phyloP scores from a whole-genome alignment of 2,329 filamentous ascomycete species.

The Alternaria atra region DNA sequence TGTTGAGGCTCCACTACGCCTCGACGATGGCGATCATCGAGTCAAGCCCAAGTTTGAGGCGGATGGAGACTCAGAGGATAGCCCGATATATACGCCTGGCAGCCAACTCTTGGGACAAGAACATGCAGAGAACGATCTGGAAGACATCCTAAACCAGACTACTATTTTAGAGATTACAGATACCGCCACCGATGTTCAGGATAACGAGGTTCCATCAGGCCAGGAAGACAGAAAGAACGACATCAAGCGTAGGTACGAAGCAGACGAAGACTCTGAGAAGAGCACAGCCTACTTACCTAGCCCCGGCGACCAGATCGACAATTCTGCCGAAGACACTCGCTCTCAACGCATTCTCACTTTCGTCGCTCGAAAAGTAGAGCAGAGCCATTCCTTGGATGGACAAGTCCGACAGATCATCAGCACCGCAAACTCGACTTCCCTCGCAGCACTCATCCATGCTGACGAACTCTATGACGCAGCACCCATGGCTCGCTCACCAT shows the following conservation, averaged over 20 bases:
- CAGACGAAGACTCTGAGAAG: neutral
- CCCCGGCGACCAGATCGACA: neutral
- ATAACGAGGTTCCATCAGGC: neutral
- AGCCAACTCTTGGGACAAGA: neutral
- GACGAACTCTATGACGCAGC: neutral
- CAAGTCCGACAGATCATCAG: neutral
- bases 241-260: neutral
- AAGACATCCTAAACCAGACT: neutral
- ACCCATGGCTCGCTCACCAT: neutral
- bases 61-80: neutral
- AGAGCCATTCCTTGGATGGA: neutral
- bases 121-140: neutral
- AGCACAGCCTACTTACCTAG: neutral
- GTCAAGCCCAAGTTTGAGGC: neutral
- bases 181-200: neutral
- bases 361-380: neutral
- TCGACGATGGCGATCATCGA: neutral
- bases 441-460: neutral
- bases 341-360: neutral
- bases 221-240: neutral
- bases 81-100: neutral
- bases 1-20: neutral
- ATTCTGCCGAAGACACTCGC: neutral
- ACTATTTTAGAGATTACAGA: neutral
- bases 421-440: neutral